phyloP scores from a whole-genome alignment of 169 alveolate genomes.

The Fabrea salina region DNA sequence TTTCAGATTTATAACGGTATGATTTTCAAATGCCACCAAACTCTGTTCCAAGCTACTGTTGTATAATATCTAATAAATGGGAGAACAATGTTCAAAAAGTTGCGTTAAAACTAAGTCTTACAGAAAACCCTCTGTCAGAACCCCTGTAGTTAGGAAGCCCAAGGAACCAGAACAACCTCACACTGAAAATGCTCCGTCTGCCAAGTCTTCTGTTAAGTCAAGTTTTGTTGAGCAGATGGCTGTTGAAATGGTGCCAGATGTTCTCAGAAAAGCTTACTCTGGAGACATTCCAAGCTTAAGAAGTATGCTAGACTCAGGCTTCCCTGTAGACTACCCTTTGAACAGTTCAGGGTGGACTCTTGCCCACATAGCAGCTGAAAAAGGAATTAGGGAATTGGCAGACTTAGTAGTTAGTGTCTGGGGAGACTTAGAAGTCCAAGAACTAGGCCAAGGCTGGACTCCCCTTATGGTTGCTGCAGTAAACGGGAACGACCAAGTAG shows the following conservation, averaged over 20 bases:
- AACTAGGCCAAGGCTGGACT: conserved; percentile 5
- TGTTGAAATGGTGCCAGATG: no score
- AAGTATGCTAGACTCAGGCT: background rate
- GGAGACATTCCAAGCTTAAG: background rate
- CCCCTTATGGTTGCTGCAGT: conserved; percentile 14
- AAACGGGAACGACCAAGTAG: background rate
- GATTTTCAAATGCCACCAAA: conserved; percentile 72
- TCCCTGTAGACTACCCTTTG: conserved; percentile 14
- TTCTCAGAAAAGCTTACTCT: no score
- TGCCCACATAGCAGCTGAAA: conserved; percentile 1
- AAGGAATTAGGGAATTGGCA: background rate
- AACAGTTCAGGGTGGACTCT: conserved; percentile 21
- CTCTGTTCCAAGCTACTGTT: conserved; percentile 44
- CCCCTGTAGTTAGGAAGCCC: no score
- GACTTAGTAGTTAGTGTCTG: background rate
- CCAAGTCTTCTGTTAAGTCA: no score
- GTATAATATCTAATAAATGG: no score
- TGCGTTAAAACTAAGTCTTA: no score
- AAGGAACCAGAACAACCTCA: no score
- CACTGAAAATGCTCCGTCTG: no score
- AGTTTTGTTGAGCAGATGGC: no score
- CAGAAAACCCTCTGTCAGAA: no score
- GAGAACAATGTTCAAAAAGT: no score
- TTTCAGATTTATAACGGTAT: conserved; percentile 57
- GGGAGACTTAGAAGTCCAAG: background rate